Evolutionary conservation across 2,329 filamentous ascomycete species (phyloP).

Genomic region (Phialophora verrucosa): DNA sequence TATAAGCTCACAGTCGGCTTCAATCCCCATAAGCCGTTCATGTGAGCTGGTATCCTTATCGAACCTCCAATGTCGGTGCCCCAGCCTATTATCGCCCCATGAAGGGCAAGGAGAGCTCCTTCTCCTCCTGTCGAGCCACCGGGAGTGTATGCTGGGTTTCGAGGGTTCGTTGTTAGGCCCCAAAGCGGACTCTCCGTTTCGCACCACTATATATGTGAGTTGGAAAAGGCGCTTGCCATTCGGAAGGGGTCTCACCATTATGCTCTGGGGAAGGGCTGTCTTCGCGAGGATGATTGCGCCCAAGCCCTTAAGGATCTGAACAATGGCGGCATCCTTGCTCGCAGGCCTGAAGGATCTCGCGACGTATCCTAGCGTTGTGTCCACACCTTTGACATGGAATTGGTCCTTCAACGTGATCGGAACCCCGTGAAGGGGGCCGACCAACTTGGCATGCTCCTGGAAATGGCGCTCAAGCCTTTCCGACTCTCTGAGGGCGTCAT

Average conservation of each 20-base stretch:
- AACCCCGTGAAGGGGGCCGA: constrained; percentile 60
- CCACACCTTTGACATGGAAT: constrained; percentile 64
- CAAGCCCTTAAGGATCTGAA: constrained; percentile 55
- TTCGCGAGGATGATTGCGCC: constrained; percentile 62
- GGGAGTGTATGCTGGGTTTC: constrained; percentile 51
- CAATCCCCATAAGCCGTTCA: constrained; percentile 57
- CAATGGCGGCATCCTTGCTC: constrained; percentile 56
- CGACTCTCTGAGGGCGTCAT: constrained; percentile 45
- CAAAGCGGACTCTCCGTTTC: constrained; percentile 61
- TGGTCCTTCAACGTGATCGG: constrained; percentile 66
- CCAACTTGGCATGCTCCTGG: constrained; percentile 46
- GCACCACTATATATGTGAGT: constrained; percentile 50
- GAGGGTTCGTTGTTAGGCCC: constrained; percentile 57
- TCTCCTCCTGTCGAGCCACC: constrained; percentile 58
- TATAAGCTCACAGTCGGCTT: constrained; percentile 48
- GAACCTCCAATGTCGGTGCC: constrained; percentile 62
- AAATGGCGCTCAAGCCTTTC: constrained; percentile 45
- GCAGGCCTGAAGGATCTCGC: constrained; percentile 49
- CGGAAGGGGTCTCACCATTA: constrained; percentile 51
- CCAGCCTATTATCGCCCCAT: constrained; percentile 54
- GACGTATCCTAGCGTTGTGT: constrained; percentile 64
- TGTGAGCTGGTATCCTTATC: constrained; percentile 55
- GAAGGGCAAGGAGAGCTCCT: constrained; percentile 47
- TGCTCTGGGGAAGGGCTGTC: constrained; percentile 58
- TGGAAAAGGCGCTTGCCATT: no score